These are phyloP conservation scores for Caryopteris hybrid DNA, from an alignment of 305 asterid species.

Conservation along the genomic window DNA sequence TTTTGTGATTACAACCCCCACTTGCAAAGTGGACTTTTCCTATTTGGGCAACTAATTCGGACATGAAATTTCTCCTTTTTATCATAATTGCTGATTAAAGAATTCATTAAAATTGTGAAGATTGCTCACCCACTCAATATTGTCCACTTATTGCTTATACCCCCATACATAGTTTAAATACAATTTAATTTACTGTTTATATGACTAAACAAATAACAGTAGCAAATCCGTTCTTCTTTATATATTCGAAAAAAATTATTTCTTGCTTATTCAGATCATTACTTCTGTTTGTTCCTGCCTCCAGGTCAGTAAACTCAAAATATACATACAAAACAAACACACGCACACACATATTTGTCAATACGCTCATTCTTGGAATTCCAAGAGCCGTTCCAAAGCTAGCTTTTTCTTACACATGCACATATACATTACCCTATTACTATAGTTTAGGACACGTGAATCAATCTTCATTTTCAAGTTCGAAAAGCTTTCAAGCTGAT, in stretches of 20 bases:
- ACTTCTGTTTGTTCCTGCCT: slow-evolving; percentile 7
- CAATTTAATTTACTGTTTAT: not conserved
- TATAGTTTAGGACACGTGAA: too few species aligned
- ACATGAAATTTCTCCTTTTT: not conserved
- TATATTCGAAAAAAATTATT: not conserved
- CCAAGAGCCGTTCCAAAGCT: not conserved
- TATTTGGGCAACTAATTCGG: slow-evolving; percentile 41
- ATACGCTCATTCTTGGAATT: not conserved
- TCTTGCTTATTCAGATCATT: not conserved
- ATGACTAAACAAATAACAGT: slow-evolving; percentile 22
- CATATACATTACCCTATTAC: too few species aligned
- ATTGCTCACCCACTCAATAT: slow-evolving; percentile 27
- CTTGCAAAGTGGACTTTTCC: slow-evolving; percentile 52
- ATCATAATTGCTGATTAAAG: slow-evolving; percentile 13
- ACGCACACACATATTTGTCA: not conserved
- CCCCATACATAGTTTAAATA: not conserved
- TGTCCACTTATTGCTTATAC: slow-evolving; percentile 22
- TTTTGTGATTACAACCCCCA: slow-evolving; percentile 33
- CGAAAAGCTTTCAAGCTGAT: too few species aligned
- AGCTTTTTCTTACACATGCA: too few species aligned
- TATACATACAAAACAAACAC: too few species aligned
- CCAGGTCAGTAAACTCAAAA: slow-evolving; percentile 14
- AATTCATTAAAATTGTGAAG: slow-evolving; percentile 1
- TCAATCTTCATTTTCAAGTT: too few species aligned
- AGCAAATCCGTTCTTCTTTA: not conserved